Base-by-base conservation (phyloP, 495 filamentous ascomycete genomes). In the Penicillium cataractarum region DNA sequence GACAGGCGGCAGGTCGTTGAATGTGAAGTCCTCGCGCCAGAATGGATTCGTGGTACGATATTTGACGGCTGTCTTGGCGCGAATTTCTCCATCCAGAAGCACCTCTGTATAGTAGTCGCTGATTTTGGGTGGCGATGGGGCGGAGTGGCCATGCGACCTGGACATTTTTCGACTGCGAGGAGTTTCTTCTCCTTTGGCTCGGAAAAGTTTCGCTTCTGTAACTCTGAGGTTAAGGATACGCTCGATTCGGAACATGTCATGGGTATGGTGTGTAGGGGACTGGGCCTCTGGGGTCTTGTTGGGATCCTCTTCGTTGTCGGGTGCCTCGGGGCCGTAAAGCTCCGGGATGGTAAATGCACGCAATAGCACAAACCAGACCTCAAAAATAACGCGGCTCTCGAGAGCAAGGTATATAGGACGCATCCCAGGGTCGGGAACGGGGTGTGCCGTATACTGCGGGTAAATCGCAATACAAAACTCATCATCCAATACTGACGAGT, bases 351-450 rank as follows among this genome's bases (percentile, higher is more conserved):
- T 91, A 69, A 97, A 98, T 1, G 95, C 93, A 61, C 93, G 86
- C 27, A 99, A 71, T 27, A 99, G 82, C 8, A 97, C 95, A 71
- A 97, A 93, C 96, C 95, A 98, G 13, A 97, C 96, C 69, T 99
- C 95, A 70, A 95, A 97, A 7, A 95, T 78, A 2, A 97, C 89
- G 21, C 96, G 84, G 21, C 87, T 92, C 65, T 98, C 96, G 17
- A 98, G 75, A 17, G 90, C 87, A 27, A 99, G 84, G 74, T 97
- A 98, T 35, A 91, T 68, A 8, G 76, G 78, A n/a, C 78, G 78
- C 29, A 75, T 71, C 6, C 83, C 86, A 21, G 73, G 66, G 22
- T 77, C 76, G 10, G 73, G 63, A 8, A 85, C 83, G 4, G 88
- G 84, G 8, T 87, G 83, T 65, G 74, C 89, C 61, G 86, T 91